These are phyloP conservation scores for Backusella parvicylindrica DNA, from an alignment of 192 early-diverging fungal species.

Conservation along the genomic window DNA sequence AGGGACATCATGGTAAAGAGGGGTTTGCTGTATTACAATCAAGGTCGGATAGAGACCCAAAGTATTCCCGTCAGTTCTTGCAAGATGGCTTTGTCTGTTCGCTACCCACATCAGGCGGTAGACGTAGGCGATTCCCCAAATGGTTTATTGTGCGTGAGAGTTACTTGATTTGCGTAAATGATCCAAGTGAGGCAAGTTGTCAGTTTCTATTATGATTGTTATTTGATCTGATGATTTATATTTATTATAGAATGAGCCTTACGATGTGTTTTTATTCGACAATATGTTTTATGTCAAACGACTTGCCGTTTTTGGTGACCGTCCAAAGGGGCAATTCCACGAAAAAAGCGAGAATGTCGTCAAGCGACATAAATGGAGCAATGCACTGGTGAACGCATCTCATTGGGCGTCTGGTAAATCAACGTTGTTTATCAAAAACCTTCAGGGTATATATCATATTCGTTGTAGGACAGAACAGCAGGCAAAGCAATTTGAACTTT, in stretches of 20 bases:
- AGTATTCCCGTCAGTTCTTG: conserved; percentile 1
- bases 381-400: not conserved
- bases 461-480: conserved; percentile 60
- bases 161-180: conserved; percentile 41
- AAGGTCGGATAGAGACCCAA: conserved; percentile 44
- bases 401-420: conserved; percentile 7
- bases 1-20: conserved; percentile 63
- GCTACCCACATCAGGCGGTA: not conserved
- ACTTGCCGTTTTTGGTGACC: conserved; percentile 21
- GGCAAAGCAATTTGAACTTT: conserved; percentile 58
- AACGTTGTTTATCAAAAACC: conserved; percentile 56
- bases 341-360: not conserved
- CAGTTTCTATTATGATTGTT: not conserved
- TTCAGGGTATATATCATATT: conserved; percentile 59
- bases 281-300: conserved; percentile 34
- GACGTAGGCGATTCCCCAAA: conserved; percentile 39
- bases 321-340: conserved; percentile 17
- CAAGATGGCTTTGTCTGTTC: conserved; percentile 4
- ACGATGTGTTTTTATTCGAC: conserved; percentile 45
- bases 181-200: conserved; percentile 40
- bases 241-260: conserved; percentile 31
- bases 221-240: not conserved
- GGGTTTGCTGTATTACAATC: conserved; percentile 50
- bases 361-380: not conserved
- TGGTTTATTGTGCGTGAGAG: conserved; percentile 72